These are phyloP conservation scores for Thozetella sp. DNA, from an alignment of 495 filamentous ascomycete genomes.

Conservation along the genomic window DNA sequence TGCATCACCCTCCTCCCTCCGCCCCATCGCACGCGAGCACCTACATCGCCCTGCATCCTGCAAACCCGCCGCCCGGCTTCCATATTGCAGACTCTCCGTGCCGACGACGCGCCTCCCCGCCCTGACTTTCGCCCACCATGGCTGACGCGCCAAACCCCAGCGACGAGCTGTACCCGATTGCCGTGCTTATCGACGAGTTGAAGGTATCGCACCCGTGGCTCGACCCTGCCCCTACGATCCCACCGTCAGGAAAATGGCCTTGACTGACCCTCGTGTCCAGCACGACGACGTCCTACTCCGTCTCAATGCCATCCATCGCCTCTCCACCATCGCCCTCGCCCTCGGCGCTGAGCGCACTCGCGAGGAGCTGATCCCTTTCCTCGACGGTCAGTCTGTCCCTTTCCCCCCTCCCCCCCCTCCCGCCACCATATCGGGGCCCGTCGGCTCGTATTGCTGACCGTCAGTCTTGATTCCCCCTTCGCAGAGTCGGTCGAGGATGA, in stretches of 20 bases:
- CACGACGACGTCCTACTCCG: constrained; percentile 98
- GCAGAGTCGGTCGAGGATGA: constrained; percentile 98
- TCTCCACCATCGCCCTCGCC: constrained; percentile 96
- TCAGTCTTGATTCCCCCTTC: constrained; percentile 15
- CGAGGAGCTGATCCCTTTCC: constrained; percentile 96
- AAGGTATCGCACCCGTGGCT: constrained; percentile 75
- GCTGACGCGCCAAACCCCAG: constrained; percentile 62
- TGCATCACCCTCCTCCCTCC: constrained; percentile 39
- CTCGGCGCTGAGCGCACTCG: constrained; percentile 93
- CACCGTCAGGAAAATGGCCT: constrained; percentile 4
- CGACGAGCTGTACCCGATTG: constrained; percentile 99
- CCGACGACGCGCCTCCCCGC: constrained; percentile 10
- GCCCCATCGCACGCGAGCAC: constrained; percentile 29
- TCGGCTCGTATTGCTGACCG: constrained; percentile 14
- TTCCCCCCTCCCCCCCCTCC: constrained; percentile 8
- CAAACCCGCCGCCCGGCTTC: constrained; percentile 7
- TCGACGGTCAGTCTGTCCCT: constrained; percentile 73
- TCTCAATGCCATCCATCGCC: constrained; percentile 95
- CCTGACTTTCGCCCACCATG: constrained; percentile 41
- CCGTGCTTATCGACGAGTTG: constrained; percentile 97
- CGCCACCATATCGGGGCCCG: constrained; percentile 1
- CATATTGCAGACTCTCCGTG: constrained; percentile 6
- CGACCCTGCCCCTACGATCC: constrained; percentile 5
- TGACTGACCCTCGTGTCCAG: constrained; percentile 47
- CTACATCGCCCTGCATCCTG: constrained; percentile 7